A percentile compares a stretch with the other conserved stretches of the same genome.
Conservation (phyloP, 768 basidiomycete species). For the Mycena sanguinolenta region DNA sequence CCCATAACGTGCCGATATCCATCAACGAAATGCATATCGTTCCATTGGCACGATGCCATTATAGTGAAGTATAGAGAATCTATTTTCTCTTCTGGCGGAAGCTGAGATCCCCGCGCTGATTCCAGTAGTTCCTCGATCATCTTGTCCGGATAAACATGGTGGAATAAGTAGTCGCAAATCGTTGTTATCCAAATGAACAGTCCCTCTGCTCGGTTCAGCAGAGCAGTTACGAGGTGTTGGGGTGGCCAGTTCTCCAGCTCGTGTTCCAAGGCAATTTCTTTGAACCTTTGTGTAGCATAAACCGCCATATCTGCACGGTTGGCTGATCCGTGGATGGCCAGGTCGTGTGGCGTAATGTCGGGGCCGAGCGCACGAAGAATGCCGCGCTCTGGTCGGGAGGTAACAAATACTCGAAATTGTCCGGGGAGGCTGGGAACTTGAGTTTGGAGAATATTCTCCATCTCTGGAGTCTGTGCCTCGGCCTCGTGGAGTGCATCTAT, state of each 20-base stretch:
- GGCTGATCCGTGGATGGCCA: slow-evolving; percentile 30
- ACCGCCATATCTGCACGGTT: slow-evolving; percentile 37
- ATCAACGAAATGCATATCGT: slow-evolving; percentile 27
- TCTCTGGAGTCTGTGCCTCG: slow-evolving; percentile 31
- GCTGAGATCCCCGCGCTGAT: slow-evolving; percentile 3
- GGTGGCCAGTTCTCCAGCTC: not conserved
- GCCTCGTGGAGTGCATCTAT: too few relatives aligned
- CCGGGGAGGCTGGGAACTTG: slow-evolving; percentile 36
- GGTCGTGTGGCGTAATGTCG: not conserved
- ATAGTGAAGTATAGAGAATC: slow-evolving; percentile 30
- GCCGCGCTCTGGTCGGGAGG: slow-evolving; percentile 33
- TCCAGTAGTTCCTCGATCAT: slow-evolving; percentile 24
- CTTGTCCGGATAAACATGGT: slow-evolving; percentile 27
- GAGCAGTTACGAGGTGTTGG: not conserved
- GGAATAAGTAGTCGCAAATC: slow-evolving; percentile 34
- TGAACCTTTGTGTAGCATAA: slow-evolving; percentile 32
- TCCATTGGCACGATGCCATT: slow-evolving; percentile 32
- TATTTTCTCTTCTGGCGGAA: slow-evolving; percentile 34
- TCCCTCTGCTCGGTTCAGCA: slow-evolving; percentile 35
- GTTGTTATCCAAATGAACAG: slow-evolving; percentile 41
- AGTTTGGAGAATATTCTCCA: slow-evolving; percentile 34
- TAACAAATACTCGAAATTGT: slow-evolving; percentile 39
- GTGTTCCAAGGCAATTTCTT: slow-evolving; percentile 22
- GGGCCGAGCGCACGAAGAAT: slow-evolving; percentile 24
- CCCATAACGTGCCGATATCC: slow-evolving; percentile 5